Conservation (phyloP, 495 filamentous ascomycete genomes). For the Penicillium macrosclerotiorum region DNA sequence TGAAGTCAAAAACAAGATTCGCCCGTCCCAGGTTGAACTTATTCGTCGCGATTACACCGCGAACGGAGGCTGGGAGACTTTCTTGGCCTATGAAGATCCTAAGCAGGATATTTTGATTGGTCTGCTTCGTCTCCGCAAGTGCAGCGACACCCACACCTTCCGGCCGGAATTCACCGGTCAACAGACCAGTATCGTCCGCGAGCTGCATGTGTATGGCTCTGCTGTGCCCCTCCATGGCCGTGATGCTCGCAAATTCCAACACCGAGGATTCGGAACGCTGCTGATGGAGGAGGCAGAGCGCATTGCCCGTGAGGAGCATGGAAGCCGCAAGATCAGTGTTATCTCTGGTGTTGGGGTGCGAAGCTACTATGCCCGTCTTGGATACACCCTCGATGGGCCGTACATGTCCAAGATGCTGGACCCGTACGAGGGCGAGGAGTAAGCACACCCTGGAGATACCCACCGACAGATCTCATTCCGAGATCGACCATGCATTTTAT, state of each 20-base stretch:
- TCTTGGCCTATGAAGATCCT: conserved; percentile 95
- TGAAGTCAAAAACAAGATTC: conserved; percentile 97
- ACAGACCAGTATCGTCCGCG: conserved; percentile 86
- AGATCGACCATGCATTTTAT: conserved; percentile 9
- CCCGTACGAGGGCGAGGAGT: conserved; percentile 45
- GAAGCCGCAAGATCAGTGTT: conserved; percentile 88
- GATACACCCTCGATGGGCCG: conserved; percentile 87
- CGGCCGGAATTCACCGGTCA: conserved; percentile 81
- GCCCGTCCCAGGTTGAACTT: conserved; percentile 93
- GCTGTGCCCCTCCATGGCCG: conserved; percentile 92
- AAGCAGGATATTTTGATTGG: conserved; percentile 98
- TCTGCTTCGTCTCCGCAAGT: conserved; percentile 85
- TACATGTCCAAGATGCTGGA: conserved; percentile 78
- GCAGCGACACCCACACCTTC: conserved; percentile 85
- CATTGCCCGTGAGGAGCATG: conserved; percentile 90
- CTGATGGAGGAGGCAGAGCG: conserved; percentile 97
- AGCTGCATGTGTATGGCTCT: conserved; percentile 94
- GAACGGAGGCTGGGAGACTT: conserved; percentile 97
- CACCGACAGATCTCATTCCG: neutral
- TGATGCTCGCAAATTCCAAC: conserved; percentile 94
- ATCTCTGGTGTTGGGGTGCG: conserved; percentile 94
- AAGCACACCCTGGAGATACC: conserved; percentile 1
- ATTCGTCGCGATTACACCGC: conserved; percentile 93
- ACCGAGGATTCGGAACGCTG: conserved; percentile 94
- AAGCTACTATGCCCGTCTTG: conserved; percentile 88